Base-by-base conservation (phyloP, 2,329 filamentous ascomycete species). In the Allantophomopsis cytisporea region DNA sequence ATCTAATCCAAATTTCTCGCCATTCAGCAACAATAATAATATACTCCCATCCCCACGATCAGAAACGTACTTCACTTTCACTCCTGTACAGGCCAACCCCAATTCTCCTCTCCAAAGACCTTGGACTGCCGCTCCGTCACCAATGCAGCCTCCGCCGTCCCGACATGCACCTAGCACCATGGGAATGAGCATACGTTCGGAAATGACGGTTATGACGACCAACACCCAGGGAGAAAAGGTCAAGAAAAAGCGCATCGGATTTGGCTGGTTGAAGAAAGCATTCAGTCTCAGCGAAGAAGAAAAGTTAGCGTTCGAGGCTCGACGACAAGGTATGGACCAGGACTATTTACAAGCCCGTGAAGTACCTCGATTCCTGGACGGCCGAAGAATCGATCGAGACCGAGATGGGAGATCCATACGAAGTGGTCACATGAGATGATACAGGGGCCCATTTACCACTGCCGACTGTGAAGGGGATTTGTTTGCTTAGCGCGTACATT, bases 241-340 rank as follows among this genome's bases (percentile, higher is more conserved):
- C 5, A 79, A 79, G 56, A 80, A 79, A 62, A 80, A 80, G 62
- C 68, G 73, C 45, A 79, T 76, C 48, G 73, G 74, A 1, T 78
- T 80, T 50, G 76, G 75, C 2, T 80, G 76, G 76, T 55, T 80
- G 41, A 80, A 79, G 56, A 80, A 80, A 59, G 75, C 75, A 1
- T 80, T 80, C 39, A 71, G 69, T 28, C 57, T 80, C 18, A 74
- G 77, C 43, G 76, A 80, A 16, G 73, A 79, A 36, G 76, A 80
- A 54, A 68, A 66, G 39, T 63, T 66, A 7, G 66, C 68, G 8
- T 80, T 76, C 45, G 73, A 79, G 51, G 66, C 68, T 35, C 69
- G 63, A 50, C 43, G 45, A 38, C 7, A 10, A 31, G 18, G 18
- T 5, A 4, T 23, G 3, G 16, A n/a, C 7, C 20, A n/a, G n/a